Evolutionary conservation across 768 basidiomycete species (phyloP).

Genomic region (Macrolepiota dolichaula): DNA sequence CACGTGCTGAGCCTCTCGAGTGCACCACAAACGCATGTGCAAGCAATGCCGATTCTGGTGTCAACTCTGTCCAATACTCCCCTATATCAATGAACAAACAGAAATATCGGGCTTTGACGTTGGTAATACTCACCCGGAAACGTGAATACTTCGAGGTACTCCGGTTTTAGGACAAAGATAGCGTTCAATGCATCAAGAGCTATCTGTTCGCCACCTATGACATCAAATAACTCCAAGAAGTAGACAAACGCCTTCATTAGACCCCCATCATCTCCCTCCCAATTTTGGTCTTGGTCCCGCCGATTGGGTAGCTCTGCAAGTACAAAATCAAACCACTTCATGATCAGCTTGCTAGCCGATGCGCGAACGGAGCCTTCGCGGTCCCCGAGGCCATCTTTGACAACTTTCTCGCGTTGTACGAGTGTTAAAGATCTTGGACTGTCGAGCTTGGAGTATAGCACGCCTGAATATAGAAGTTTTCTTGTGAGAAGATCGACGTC

Average conservation of each 20-base stretch:
- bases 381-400: conserved; percentile 89
- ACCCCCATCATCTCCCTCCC: conserved; percentile 44
- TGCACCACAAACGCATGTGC: conserved; percentile 86
- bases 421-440: conserved; percentile 75
- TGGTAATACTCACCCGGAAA: conserved; percentile 61
- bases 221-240: conserved; percentile 49
- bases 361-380: conserved; percentile 78
- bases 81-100: conserved; percentile 36
- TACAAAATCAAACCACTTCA: conserved; percentile 76
- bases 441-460: conserved; percentile 52
- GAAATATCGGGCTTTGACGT: background rate
- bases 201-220: conserved; percentile 69
- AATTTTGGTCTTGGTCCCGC: conserved; percentile 27
- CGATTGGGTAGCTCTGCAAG: conserved; percentile 32
- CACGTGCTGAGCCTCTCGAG: conserved; percentile 55
- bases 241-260: conserved; percentile 42
- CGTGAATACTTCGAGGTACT: conserved; percentile 66
- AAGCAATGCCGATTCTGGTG: conserved; percentile 79
- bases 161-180: conserved; percentile 69
- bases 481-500: conserved; percentile 83
- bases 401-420: conserved; percentile 77
- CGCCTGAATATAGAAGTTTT: conserved; percentile 68
- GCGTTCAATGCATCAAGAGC: conserved; percentile 82
- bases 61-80: conserved; percentile 69
- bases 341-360: conserved; percentile 78